Evolutionary conservation across 345 rosid genomes (phyloP).

Genomic region (Linum lewisii): DNA sequence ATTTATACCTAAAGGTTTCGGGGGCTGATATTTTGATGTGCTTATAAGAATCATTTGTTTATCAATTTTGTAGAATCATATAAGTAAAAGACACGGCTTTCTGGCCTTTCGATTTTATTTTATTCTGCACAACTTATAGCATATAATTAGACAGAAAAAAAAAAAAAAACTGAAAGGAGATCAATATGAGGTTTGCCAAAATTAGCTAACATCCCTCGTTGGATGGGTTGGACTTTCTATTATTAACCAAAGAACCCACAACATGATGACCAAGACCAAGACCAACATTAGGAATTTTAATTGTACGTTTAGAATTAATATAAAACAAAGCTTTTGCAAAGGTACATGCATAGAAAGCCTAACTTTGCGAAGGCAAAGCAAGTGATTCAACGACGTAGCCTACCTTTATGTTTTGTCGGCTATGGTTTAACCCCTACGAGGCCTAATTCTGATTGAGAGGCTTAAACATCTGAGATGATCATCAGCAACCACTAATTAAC

Average conservation of each 20-base stretch:
- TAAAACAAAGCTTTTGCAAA: neutral
- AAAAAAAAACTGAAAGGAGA: no score
- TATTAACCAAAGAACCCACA: neutral
- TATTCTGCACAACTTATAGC: no score
- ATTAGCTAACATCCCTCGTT: neutral
- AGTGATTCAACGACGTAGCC: constrained; percentile 14
- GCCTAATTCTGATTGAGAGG: constrained; percentile 20
- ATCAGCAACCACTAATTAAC: neutral
- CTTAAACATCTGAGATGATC: no score
- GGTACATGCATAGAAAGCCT: constrained; percentile 9
- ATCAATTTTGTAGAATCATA: no score
- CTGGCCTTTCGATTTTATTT: no score
- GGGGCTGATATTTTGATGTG: no score
- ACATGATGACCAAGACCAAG: no score
- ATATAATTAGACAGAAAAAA: no score
- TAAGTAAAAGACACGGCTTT: no score
- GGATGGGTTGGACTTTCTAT: constrained; percentile 7
- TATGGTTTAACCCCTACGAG: constrained; percentile 21
- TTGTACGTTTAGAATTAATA: neutral
- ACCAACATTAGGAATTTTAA: neutral
- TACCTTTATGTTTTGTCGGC: constrained; percentile 32
- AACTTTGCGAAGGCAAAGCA: constrained; percentile 15
- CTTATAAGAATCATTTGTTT: no score
- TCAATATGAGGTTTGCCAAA: no score
- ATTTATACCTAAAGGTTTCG: no score